phyloP scores from a whole-genome alignment of 768 basidiomycete genomes.

The Termitomyces sp. region DNA sequence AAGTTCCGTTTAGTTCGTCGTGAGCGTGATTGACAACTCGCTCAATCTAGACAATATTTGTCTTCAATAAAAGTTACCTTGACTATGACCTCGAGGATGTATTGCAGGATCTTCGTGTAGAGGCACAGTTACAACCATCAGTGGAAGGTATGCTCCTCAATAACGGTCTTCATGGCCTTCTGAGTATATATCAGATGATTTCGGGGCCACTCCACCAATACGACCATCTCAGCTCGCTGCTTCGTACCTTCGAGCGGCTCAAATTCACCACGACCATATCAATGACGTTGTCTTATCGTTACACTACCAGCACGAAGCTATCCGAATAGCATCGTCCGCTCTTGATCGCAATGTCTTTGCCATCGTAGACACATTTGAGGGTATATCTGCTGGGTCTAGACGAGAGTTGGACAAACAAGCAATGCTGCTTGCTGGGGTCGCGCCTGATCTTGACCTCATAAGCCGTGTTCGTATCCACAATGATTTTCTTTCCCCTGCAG shows the following conservation, averaged over 20 bases:
- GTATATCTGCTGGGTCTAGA: constrained; percentile 46
- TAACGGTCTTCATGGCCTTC: not conserved
- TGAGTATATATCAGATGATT: constrained; percentile 36
- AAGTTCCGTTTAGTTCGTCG: not conserved
- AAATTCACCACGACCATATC: constrained; percentile 58
- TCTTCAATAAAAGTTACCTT: constrained; percentile 80
- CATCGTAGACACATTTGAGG: constrained; percentile 65
- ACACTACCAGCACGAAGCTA: constrained; percentile 61
- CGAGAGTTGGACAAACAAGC: constrained; percentile 67
- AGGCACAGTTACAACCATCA: constrained; percentile 59
- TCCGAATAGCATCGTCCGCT: constrained; percentile 65
- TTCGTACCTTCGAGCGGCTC: constrained; percentile 61
- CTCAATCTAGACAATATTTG: constrained; percentile 58
- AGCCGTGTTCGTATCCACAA: constrained; percentile 60
- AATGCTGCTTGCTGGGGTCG: constrained; percentile 52
- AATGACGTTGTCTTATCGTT: constrained; percentile 46
- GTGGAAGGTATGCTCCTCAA: constrained; percentile 53
- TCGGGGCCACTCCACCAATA: constrained; percentile 67
- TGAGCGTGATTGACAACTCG: not conserved
- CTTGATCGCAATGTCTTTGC: constrained; percentile 71
- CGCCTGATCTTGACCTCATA: constrained; percentile 70
- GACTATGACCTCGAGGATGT: constrained; percentile 65
- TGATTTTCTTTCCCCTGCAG: constrained; percentile 66
- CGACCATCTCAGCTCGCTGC: constrained; percentile 59
- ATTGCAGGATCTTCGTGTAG: constrained; percentile 53